Percentiles rank a stretch among this genome's conserved stretches.
phyloP scores from a whole-genome alignment of 192 early-diverging fungal species.

The Funneliformis mosseae region DNA sequence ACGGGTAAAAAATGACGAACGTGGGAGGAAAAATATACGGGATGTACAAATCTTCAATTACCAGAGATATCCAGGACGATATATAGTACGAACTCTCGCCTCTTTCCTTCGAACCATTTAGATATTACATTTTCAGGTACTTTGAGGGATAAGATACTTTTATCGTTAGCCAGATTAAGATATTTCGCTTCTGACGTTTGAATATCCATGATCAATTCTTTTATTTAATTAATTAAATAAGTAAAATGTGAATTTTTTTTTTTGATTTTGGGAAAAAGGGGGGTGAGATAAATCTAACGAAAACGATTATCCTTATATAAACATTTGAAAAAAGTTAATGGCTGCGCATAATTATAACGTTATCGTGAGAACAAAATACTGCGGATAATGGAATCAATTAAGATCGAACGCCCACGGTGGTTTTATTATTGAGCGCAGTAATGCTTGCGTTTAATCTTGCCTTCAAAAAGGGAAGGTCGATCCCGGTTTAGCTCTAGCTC shows the following conservation, averaged over 20 bases:
- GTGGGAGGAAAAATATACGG: neutral
- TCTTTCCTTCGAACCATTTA: conserved; percentile 22
- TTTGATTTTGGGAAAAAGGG: neutral
- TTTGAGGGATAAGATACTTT: neutral
- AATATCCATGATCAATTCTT: neutral
- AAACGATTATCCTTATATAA: no score
- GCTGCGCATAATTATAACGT: no score
- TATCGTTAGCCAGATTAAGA: neutral
- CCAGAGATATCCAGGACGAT: conserved; percentile 30
- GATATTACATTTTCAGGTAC: conserved; percentile 5
- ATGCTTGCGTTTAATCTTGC: no score
- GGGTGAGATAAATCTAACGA: no score
- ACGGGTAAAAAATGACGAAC: neutral
- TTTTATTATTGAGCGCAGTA: no score
- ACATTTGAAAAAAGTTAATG: neutral
- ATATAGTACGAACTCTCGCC: conserved; percentile 8
- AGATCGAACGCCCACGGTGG: no score
- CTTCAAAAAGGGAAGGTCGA: no score
- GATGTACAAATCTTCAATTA: neutral
- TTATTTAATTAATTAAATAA: no score
- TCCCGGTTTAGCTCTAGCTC: no score
- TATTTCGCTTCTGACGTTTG: neutral
- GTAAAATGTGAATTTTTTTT: neutral
- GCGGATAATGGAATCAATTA: neutral
- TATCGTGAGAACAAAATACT: neutral